Evolutionary conservation across 1,284 basidiomycete species (phyloP).

Genomic region (Cystobasidium sp.): DNA sequence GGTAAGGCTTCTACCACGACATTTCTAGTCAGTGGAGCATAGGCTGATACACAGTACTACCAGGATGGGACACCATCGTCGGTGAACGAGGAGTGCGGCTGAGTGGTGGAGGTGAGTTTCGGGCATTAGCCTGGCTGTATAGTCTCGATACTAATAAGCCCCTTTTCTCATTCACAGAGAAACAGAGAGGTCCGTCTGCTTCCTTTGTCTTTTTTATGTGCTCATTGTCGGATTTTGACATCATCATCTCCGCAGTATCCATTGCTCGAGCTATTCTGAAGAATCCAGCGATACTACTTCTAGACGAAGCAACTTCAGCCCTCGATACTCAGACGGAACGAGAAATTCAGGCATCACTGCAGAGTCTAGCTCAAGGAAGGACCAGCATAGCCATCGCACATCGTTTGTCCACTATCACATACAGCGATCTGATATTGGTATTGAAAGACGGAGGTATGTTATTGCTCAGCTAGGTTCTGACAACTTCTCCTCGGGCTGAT

Average conservation of each 20-base stretch:
- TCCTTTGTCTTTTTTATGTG: not conserved
- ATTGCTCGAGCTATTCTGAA: conserved; percentile 85
- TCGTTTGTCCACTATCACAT: conserved; percentile 73
- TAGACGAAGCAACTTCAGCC: conserved; percentile 65
- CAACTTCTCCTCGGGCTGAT: no score
- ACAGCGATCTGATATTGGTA: conserved; percentile 76
- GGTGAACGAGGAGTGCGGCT: conserved; percentile 81
- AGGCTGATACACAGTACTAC: conserved; percentile 54
- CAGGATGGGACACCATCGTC: conserved; percentile 71
- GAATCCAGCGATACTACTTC: conserved; percentile 77
- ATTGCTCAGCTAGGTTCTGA: not conserved
- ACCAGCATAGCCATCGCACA: conserved; percentile 79
- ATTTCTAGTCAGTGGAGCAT: conserved; percentile 67
- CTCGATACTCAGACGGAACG: conserved; percentile 82
- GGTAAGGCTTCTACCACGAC: conserved; percentile 57
- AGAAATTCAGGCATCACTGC: conserved; percentile 79
- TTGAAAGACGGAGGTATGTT: conserved; percentile 66
- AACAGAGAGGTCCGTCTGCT: conserved; percentile 28
- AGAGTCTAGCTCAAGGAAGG: conserved; percentile 70
- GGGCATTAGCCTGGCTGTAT: conserved; percentile 24
- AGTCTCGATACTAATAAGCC: not conserved
- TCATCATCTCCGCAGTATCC: conserved; percentile 81
- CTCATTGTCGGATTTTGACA: conserved; percentile 60
- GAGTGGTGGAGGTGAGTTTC: conserved; percentile 55
- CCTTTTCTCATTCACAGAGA: conserved; percentile 21